phyloP scores from a whole-genome alignment of 495 filamentous ascomycete species.

The Daldinia grandis region DNA sequence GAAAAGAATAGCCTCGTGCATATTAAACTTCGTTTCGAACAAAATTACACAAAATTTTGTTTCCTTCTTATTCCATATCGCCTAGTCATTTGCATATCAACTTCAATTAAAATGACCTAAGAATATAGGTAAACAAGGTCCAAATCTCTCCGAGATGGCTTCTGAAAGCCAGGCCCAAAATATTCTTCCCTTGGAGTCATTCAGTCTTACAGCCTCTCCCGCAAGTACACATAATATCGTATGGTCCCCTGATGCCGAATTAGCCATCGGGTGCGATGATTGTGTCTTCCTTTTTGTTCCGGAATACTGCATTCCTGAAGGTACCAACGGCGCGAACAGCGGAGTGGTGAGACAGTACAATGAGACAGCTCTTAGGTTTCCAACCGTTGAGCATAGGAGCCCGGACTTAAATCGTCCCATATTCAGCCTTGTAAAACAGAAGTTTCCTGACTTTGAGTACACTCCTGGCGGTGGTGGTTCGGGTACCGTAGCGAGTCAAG shows the following conservation, averaged over 20 bases:
- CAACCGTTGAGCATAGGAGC: slow-evolving; percentile 37
- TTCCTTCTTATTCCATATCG: background rate
- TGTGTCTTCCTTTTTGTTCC: slow-evolving; percentile 58
- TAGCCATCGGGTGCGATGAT: slow-evolving; percentile 58
- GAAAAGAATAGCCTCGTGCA: background rate
- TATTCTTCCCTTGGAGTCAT: slow-evolving; percentile 53
- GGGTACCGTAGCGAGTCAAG: slow-evolving; percentile 53
- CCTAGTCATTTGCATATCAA: background rate
- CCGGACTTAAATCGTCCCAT: slow-evolving; percentile 41
- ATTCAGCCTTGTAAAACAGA: slow-evolving; percentile 27
- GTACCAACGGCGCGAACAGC: background rate
- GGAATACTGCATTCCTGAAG: slow-evolving; percentile 48
- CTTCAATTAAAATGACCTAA: background rate
- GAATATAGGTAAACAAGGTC: background rate
- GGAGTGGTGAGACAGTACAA: slow-evolving; percentile 37
- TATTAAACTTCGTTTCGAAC: background rate
- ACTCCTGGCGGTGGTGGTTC: slow-evolving; percentile 52
- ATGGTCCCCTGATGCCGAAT: slow-evolving; percentile 60
- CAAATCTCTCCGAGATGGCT: slow-evolving; percentile 17
- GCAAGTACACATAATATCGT: slow-evolving; percentile 55
- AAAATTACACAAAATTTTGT: background rate
- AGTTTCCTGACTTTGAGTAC: slow-evolving; percentile 35
- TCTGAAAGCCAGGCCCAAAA: slow-evolving; percentile 14
- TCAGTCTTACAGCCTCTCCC: slow-evolving; percentile 53
- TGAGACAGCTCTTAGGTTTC: slow-evolving; percentile 42